Conservation (phyloP, 176 grass and related monocot species). For the Lolium perenne region DNA sequence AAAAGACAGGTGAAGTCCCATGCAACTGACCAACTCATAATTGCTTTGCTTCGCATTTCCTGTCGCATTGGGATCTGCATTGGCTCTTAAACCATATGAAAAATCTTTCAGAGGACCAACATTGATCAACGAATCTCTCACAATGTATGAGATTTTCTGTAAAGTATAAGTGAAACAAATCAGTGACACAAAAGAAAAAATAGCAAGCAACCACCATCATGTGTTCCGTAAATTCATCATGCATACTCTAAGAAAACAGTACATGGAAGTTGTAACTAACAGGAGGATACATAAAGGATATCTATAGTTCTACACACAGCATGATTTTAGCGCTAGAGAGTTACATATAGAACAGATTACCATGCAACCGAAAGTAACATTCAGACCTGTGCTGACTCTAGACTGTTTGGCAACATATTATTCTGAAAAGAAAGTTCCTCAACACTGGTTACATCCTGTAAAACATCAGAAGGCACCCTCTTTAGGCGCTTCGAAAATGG, state of each 20-base stretch:
- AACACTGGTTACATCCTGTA: conserved; percentile 83
- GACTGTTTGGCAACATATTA: conserved; percentile 61
- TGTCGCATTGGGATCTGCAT: conserved; percentile 73
- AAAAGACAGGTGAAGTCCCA: conserved; percentile 26
- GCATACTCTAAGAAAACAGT: neutral
- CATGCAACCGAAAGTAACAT: conserved; percentile 36
- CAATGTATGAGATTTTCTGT: conserved; percentile 91
- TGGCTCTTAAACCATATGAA: conserved; percentile 87
- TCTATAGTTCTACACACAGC: neutral
- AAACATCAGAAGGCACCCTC: conserved; percentile 76
- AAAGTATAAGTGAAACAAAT: conserved; percentile 47
- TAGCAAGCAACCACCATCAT: neutral
- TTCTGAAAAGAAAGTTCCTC: conserved; percentile 93
- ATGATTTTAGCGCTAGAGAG: neutral
- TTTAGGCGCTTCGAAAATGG: conserved; percentile 82
- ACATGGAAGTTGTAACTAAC: conserved; percentile 27
- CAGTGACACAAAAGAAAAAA: conserved; percentile 19
- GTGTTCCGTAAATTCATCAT: conserved; percentile 17
- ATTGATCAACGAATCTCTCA: conserved; percentile 95
- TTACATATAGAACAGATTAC: conserved; percentile 3
- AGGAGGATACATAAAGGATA: conserved; percentile 10
- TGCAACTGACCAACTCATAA: conserved; percentile 83
- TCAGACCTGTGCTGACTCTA: conserved; percentile 73
- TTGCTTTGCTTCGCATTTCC: conserved; percentile 98
- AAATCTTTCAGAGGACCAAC: conserved; percentile 96